Evolutionary conservation across 2,329 filamentous ascomycete genomes (phyloP), one percentile per base, ranked within the genome.

Genomic region (Xylariaceae sp.): DNA sequence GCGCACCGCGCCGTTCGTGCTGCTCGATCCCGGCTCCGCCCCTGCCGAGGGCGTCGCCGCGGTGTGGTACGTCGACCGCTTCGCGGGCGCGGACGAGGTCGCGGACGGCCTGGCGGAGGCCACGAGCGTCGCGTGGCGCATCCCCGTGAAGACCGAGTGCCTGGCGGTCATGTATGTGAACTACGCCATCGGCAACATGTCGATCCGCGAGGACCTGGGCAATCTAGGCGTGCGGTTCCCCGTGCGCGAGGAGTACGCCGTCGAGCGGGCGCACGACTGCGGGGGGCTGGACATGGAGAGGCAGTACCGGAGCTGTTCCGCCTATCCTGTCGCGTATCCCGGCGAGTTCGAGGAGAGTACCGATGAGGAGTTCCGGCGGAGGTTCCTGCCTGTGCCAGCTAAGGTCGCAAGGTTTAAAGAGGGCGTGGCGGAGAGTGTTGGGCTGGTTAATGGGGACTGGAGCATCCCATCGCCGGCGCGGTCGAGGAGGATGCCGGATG

Each of bases 171-270:
- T 45, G 3, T 58, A 35, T 15, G 52, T 58, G 18, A 65, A 64
- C 53, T 66, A 65, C 53, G 52, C 60, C 18, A 60, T 62, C 27
- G 58, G 40, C 23, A 65, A 66, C 50, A 56, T 51, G 39, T 32
- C 36, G 30, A 53, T 66, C 13, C 29, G 41, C 5, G 62, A 65
- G 32, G 59, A 66, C 36, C 39, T 66, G 1, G 35, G n/a, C 15
- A 56, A 55, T 21, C 58, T 55, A 21, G 64, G 58, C 4, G 60
- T 64, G 2, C 53, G 60, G 1, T 35, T 45, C 10, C 62, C 62
- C 5, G 51, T 49, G 1, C 18, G 18, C 4, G 46, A 50, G 16
- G 32, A 49, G 21, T 67, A 48, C 42, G 46, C 51, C 18, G 58
- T 64, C 42, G 27, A 45, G 4, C 29, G 50, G 6, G 43, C 60